Percentiles rank a stretch among this genome's conserved stretches.
Evolutionary conservation across 164 flowering plant species (phyloP).

Genomic region (Akebia trifoliata): DNA sequence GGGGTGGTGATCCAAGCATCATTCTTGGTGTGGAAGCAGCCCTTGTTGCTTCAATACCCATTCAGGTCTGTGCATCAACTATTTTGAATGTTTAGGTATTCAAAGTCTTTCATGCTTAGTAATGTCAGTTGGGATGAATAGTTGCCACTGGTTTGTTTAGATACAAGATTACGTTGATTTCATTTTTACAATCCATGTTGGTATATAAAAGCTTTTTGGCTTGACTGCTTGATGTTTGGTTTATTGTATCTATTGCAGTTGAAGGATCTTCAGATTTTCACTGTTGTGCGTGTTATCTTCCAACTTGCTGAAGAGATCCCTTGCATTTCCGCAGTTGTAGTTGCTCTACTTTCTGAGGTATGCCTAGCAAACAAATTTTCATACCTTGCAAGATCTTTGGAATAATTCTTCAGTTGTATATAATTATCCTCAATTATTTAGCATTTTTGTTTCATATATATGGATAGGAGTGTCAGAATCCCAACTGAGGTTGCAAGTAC

Average conservation of each 20-base stretch:
- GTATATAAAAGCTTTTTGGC: neutral
- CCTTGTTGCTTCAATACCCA: constrained; percentile 89
- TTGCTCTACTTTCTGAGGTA: constrained; percentile 96
- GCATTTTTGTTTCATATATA: too few relatives aligned
- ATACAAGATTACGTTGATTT: too few relatives aligned
- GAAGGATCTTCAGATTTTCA: constrained; percentile 95
- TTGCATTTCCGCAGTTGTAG: constrained; percentile 96
- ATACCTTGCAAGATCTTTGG: too few relatives aligned
- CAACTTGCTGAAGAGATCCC: constrained; percentile 98
- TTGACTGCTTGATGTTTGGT: constrained; percentile 2
- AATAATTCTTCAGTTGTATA: too few relatives aligned
- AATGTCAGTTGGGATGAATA: too few relatives aligned
- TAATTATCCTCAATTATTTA: too few relatives aligned
- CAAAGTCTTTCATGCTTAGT: neutral
- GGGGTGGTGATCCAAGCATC: constrained; percentile 99
- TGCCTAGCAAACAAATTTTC: neutral
- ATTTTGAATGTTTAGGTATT: constrained; percentile 1
- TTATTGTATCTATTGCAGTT: constrained; percentile 44
- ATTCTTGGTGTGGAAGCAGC: constrained; percentile 93
- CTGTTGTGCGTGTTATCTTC: constrained; percentile 88
- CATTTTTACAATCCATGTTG: neutral
- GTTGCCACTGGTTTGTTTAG: too few relatives aligned
- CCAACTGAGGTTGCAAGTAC: too few relatives aligned
- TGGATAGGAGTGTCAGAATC: too few relatives aligned
- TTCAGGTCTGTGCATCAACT: constrained; percentile 60